Conservation (phyloP, 2,329 filamentous ascomycete species). For the Cadophora sp. region DNA sequence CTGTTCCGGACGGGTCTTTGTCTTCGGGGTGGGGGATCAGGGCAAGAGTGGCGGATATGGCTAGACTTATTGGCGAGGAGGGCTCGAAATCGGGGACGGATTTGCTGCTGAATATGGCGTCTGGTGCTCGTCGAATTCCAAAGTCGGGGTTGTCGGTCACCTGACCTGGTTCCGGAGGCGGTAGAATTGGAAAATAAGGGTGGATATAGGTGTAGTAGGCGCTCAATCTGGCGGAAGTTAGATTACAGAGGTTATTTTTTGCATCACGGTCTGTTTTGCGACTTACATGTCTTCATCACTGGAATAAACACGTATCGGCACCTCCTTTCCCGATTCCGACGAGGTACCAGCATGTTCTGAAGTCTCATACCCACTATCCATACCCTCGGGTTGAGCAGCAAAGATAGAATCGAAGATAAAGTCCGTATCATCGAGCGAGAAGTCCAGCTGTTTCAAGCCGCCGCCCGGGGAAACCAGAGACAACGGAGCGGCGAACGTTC, state of each 20-base stretch:
- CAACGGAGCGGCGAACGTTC: conserved; percentile 45
- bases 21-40: conserved; percentile 53
- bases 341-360: conserved; percentile 28
- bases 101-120: conserved; percentile 45
- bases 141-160: conserved; percentile 34
- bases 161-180: conserved; percentile 46
- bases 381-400: conserved; percentile 25
- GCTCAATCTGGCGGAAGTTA: conserved; percentile 48
- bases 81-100: conserved; percentile 48
- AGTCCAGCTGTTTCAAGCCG: conserved; percentile 54
- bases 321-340: conserved; percentile 23
- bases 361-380: conserved; percentile 33
- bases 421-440: conserved; percentile 50
- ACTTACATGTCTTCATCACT: conserved; percentile 41
- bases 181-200: conserved; percentile 56
- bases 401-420: conserved; percentile 38
- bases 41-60: conserved; percentile 55
- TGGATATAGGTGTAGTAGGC: conserved; percentile 61
- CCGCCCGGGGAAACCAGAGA: conserved; percentile 49
- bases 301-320: conserved; percentile 34
- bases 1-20: conserved; percentile 40
- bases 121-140: conserved; percentile 37
- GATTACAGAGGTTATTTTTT: too few relatives aligned
- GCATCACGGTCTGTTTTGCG: background rate
- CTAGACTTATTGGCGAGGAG: conserved; percentile 52